Evolutionary conservation across 805 yeast genomes (phyloP), one percentile per base, ranked within the genome.

Genomic region (Monosporozyma servazzii): DNA sequence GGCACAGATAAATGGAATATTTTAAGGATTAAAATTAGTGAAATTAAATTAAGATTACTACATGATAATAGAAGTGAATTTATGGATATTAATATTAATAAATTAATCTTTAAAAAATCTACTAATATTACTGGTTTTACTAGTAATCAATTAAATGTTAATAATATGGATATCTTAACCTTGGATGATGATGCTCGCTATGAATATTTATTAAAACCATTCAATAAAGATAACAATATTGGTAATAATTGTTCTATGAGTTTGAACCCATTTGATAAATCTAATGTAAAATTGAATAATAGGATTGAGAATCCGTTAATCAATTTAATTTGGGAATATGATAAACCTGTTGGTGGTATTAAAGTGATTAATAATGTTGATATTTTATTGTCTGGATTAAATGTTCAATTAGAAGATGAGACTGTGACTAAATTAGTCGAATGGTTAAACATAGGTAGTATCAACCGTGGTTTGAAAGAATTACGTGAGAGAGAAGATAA

Each of bases 291-390:
- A 8, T 10, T 8, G 3, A 55, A 54, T 54, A 33, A 54, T 45
- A 18, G 52, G 36, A 46, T 47, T 25, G 33, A 51, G 27, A 48
- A 47, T 13, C 70, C 69, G 36, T 65, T 79, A 54, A 64, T 83
- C 7, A 66, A 68, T 6, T 66, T 82, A 2, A 62, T 69, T 10
- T 90, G 98, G 98, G 77, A 80, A n/a, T 79, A 86, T 82, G 78
- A 84, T 49, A 80, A 78, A 50, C 88, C 95, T 0, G 84, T 91
- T 51, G 98, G 96, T 31, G 98, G 98, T 10, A 88, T 90, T 48
- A 78, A 86, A n/a, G 82, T 90, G 23, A 73, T 90, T 69, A 81
- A 80, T 53, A 71, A 76, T 48, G 82, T 88, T 23, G 78, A 78
- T 37, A 72, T 87, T 18, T 66, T 69, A 1, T 65, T 88, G 17